These are phyloP conservation scores for Paulownia fortunei DNA, from an alignment of 257 asterid genomes.

Conservation along the genomic window DNA sequence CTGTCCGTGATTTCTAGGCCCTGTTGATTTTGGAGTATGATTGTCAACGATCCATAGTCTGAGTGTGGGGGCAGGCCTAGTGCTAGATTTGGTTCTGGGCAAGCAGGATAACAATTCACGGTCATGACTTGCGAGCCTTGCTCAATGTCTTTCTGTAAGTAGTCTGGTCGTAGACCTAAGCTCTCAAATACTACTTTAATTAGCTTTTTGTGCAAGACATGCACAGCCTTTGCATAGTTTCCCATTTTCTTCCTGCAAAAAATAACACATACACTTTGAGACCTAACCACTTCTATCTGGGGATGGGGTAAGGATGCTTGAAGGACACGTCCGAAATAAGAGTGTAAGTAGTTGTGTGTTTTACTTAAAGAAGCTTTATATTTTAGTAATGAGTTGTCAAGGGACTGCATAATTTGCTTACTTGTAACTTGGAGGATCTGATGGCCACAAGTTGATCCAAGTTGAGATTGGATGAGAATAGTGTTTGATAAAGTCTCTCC, in stretches of 20 bases:
- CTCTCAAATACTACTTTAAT: conserved; percentile 57
- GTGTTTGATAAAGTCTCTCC: conserved; percentile 84
- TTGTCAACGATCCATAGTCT: conserved; percentile 55
- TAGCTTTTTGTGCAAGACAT: conserved; percentile 47
- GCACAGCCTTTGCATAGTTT: conserved; percentile 51
- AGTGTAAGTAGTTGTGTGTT: neutral
- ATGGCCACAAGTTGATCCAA: conserved; percentile 75
- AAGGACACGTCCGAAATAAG: conserved; percentile 17
- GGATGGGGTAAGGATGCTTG: neutral
- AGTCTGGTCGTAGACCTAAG: conserved; percentile 51
- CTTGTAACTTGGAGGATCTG: conserved; percentile 67
- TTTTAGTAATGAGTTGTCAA: neutral
- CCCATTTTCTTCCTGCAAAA: conserved; percentile 63
- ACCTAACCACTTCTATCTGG: neutral
- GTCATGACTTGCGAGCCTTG: conserved; percentile 62
- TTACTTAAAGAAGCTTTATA: neutral
- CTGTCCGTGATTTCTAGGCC: conserved; percentile 59
- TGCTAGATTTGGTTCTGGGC: conserved; percentile 68
- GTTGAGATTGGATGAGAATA: conserved; percentile 65
- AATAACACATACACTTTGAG: neutral
- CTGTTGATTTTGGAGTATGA: conserved; percentile 55
- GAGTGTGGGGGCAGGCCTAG: conserved; percentile 73
- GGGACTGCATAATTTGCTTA: conserved; percentile 30
- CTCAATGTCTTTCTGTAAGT: conserved; percentile 51
- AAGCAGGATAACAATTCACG: conserved; percentile 62